These are phyloP conservation scores for Exophiala mesophila DNA, from an alignment of 2,329 filamentous ascomycete species.

Conservation along the genomic window DNA sequence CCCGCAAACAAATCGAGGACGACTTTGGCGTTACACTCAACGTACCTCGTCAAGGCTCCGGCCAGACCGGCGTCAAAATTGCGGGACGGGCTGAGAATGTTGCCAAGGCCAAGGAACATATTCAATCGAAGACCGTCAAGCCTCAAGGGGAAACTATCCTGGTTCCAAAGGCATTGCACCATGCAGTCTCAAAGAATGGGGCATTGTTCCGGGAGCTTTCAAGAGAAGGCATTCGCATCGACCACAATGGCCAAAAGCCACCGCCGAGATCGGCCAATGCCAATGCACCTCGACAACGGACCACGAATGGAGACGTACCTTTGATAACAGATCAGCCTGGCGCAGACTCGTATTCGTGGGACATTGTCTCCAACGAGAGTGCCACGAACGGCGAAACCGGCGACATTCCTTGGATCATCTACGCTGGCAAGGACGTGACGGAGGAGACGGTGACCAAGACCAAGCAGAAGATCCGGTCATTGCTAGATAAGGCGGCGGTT, in stretches of 20 bases:
- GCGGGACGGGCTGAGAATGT: constrained; percentile 73
- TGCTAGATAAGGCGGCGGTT: constrained; percentile 56
- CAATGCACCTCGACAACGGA: constrained; percentile 37
- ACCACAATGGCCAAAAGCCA: constrained; percentile 75
- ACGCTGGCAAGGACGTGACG: constrained; percentile 50
- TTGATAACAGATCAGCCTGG: constrained; percentile 84
- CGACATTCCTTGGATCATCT: constrained; percentile 76
- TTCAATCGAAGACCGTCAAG: constrained; percentile 71
- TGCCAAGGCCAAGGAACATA: constrained; percentile 80
- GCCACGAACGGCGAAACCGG: constrained; percentile 28
- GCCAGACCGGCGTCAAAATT: constrained; percentile 80
- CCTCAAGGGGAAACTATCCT: constrained; percentile 83
- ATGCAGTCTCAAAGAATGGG: constrained; percentile 79
- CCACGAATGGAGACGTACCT: constrained; percentile 61
- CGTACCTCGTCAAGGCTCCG: constrained; percentile 82
- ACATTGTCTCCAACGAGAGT: constrained; percentile 50
- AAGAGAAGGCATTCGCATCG: constrained; percentile 83
- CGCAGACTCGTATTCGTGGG: constrained; percentile 74
- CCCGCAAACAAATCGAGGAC: constrained; percentile 76
- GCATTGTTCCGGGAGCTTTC: constrained; percentile 88
- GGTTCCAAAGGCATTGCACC: constrained; percentile 77
- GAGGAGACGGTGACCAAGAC: constrained; percentile 78
- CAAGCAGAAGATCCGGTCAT: constrained; percentile 65
- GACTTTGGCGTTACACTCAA: constrained; percentile 84
- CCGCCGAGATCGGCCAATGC: constrained; percentile 57